Percentiles rank a stretch among this genome's conserved stretches.
These are phyloP conservation scores for Ophiostoma himal-ulmi DNA, from an alignment of 2,329 filamentous ascomycete species.

Conservation along the genomic window DNA sequence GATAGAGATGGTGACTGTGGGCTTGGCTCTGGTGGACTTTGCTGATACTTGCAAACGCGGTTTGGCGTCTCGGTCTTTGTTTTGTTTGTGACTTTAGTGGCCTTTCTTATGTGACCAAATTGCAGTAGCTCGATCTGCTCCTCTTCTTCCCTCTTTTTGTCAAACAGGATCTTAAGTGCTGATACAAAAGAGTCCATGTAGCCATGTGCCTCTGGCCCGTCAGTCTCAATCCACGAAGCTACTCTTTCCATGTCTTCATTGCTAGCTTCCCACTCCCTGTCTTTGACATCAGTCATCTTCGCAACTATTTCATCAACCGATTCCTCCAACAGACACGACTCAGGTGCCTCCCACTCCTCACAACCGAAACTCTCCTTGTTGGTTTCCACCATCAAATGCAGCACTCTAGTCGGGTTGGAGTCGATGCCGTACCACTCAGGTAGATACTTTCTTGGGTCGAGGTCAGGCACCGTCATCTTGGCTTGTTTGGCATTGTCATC, in stretches of 20 bases:
- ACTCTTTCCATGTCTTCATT: too few species aligned
- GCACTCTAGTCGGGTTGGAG: not conserved
- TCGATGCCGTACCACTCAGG: not conserved
- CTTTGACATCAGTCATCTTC: not conserved
- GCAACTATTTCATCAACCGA: not conserved
- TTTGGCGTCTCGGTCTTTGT: not conserved
- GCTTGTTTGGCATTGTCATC: constrained; percentile 14
- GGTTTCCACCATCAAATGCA: constrained; percentile 16
- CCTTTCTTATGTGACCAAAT: not conserved
- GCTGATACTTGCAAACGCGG: not conserved
- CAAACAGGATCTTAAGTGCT: not conserved
- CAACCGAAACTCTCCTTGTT: too few species aligned
- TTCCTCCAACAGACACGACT: not conserved
- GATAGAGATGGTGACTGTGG: not conserved
- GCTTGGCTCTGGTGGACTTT: not conserved
- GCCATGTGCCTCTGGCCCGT: not conserved
- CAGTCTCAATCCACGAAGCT: not conserved
- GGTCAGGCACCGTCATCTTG: constrained; percentile 13
- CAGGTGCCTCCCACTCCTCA: not conserved
- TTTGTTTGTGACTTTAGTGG: not conserved
- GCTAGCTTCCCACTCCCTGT: not conserved
- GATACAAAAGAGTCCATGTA: not conserved
- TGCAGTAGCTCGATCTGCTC: not conserved
- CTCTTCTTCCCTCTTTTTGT: not conserved
- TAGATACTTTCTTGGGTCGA: not conserved